Evolutionary conservation across 352 stramenopile genomes (phyloP).

Genomic region (Phytophthora boehmeriae): DNA sequence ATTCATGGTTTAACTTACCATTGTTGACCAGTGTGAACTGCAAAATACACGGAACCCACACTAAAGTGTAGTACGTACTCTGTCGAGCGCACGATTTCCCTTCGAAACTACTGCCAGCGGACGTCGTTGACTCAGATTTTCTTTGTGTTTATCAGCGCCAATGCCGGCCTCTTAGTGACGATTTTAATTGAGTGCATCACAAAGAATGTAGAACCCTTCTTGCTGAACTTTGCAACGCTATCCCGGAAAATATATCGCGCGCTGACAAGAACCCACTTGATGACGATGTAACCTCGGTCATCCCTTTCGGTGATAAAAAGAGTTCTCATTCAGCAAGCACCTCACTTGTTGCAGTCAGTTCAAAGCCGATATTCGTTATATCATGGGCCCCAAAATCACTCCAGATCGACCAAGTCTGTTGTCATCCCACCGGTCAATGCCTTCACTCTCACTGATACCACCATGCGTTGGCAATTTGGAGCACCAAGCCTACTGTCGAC

Average conservation of each 20-base stretch:
- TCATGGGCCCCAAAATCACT: neutral
- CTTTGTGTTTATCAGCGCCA: slow-evolving; percentile 8
- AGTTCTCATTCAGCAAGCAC: neutral
- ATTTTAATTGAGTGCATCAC: slow-evolving; percentile 34
- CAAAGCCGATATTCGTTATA: too few relatives aligned
- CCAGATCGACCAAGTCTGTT: neutral
- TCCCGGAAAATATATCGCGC: neutral
- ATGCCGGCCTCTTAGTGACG: neutral
- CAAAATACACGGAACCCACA: slow-evolving; percentile 31
- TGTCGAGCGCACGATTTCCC: slow-evolving; percentile 16
- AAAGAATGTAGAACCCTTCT: slow-evolving; percentile 11
- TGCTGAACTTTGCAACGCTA: neutral
- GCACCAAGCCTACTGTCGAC: neutral
- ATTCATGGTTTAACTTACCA: slow-evolving; percentile 13
- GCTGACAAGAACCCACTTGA: neutral
- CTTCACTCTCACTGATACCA: neutral
- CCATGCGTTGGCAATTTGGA: neutral
- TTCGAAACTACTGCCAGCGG: slow-evolving; percentile 18
- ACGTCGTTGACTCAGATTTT: slow-evolving; percentile 7
- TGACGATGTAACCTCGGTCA: neutral
- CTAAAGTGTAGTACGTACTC: slow-evolving; percentile 16
- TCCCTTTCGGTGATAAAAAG: neutral
- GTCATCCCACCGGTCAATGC: neutral
- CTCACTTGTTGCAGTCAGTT: too few relatives aligned
- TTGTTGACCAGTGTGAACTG: slow-evolving; percentile 28